Conservation (phyloP, 306 rosid genomes). For the Elaeagnus macrophylla region DNA sequence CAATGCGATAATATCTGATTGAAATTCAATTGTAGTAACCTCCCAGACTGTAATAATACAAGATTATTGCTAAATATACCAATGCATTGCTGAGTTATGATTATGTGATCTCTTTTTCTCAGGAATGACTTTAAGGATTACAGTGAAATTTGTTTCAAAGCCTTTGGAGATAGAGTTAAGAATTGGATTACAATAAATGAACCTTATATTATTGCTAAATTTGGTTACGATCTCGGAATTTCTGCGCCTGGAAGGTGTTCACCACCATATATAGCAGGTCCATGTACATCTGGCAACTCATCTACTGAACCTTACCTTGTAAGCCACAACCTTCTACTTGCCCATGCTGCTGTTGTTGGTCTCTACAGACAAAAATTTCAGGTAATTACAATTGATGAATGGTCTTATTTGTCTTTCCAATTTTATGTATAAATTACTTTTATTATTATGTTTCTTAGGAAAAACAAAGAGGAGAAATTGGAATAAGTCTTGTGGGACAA, state of each 20-base stretch:
- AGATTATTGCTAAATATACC: no score
- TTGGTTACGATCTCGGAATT: constrained; percentile 35
- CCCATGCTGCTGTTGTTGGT: constrained; percentile 24
- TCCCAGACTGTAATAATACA: no score
- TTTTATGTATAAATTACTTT: not conserved
- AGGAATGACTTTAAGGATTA: constrained; percentile 31
- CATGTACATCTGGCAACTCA: constrained; percentile 16
- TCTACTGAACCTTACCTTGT: constrained; percentile 27
- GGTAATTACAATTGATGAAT: constrained; percentile 2
- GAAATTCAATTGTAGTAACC: no score
- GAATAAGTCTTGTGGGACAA: not conserved
- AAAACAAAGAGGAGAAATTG: constrained; percentile 3
- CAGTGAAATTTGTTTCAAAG: constrained; percentile 35
- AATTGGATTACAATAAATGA: constrained; percentile 48
- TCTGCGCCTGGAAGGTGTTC: constrained; percentile 54
- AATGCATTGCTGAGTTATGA: no score
- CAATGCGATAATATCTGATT: no score
- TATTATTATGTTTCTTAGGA: not conserved
- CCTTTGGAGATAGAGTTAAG: constrained; percentile 46
- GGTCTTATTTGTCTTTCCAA: not conserved
- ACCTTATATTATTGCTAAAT: constrained; percentile 9
- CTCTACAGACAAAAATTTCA: constrained; percentile 25
- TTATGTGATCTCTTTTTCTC: not conserved
- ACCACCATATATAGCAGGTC: constrained; percentile 9
- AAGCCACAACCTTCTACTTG: constrained; percentile 27